Conservation (phyloP, 768 basidiomycete genomes). For the Boletellus emodensis region DNA sequence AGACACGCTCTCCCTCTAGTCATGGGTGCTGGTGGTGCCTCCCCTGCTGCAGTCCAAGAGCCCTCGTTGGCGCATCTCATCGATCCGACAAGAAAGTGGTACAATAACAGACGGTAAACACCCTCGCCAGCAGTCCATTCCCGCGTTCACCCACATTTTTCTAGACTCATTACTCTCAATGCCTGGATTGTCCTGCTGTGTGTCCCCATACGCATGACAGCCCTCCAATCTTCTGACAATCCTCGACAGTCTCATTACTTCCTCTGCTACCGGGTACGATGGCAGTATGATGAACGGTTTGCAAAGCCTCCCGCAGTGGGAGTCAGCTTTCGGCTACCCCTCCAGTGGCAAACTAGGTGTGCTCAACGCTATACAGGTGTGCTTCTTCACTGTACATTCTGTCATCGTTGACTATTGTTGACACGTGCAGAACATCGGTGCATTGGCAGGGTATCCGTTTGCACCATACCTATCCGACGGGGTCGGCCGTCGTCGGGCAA, state of each 20-base stretch:
- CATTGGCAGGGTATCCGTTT: slow-evolving; percentile 66
- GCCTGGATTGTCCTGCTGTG: slow-evolving; percentile 68
- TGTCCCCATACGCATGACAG: slow-evolving; percentile 17
- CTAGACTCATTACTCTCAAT: slow-evolving; percentile 59
- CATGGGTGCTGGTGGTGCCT: slow-evolving; percentile 56
- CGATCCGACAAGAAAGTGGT: slow-evolving; percentile 68
- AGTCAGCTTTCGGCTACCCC: slow-evolving; percentile 53
- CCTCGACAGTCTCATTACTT: slow-evolving; percentile 56
- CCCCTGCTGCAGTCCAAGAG: slow-evolving; percentile 21
- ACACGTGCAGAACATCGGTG: slow-evolving; percentile 57
- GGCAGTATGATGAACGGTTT: slow-evolving; percentile 79
- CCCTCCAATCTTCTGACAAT: background rate
- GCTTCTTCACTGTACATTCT: background rate
- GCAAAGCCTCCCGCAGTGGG: slow-evolving; percentile 68
- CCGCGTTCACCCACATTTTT: background rate
- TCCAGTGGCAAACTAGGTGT: slow-evolving; percentile 56
- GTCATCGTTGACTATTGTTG: background rate
- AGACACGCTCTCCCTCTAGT: too few species aligned
- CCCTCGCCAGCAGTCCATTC: background rate
- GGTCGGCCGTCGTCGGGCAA: slow-evolving; percentile 59
- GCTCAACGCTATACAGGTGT: slow-evolving; percentile 69
- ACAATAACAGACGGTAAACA: slow-evolving; percentile 64
- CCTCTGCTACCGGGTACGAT: slow-evolving; percentile 72
- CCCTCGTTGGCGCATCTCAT: slow-evolving; percentile 51
- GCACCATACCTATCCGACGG: slow-evolving; percentile 70